Evolutionary conservation across 306 rosid genomes (phyloP).

Genomic region (Rubus parviflorus): DNA sequence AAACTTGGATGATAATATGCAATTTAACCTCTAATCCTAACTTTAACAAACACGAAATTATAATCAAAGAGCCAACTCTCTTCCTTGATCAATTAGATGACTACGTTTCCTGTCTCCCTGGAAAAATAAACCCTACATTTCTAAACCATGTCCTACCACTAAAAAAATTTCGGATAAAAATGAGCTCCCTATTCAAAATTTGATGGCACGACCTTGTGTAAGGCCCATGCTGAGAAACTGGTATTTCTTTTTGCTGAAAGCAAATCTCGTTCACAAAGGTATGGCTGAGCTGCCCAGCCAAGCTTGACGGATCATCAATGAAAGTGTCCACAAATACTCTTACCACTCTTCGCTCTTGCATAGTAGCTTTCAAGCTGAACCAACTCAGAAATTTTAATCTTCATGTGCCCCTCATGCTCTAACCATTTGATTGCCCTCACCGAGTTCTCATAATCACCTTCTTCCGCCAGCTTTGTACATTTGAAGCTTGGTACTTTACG

Average conservation of each 20-base stretch:
- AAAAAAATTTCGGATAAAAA: background rate
- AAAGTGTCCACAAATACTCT: constrained; percentile 77
- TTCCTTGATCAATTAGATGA: background rate
- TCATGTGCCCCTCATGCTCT: constrained; percentile 67
- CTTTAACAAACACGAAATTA: background rate
- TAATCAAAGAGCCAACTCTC: background rate
- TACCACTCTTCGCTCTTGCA: constrained; percentile 80
- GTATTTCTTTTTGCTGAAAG: constrained; percentile 42
- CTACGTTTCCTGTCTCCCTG: background rate
- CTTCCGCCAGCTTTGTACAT: constrained; percentile 49
- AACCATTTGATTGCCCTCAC: constrained; percentile 75
- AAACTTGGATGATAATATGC: background rate
- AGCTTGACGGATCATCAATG: constrained; percentile 81
- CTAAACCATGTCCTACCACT: constrained; percentile 20
- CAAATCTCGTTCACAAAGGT: constrained; percentile 72
- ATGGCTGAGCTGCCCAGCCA: constrained; percentile 79
- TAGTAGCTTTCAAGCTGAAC: constrained; percentile 88
- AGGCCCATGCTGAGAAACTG: constrained; percentile 29
- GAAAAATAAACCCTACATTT: background rate
- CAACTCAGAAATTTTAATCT: constrained; percentile 74
- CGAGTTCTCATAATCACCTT: constrained; percentile 68
- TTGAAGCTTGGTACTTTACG: constrained; percentile 32
- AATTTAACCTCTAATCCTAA: background rate
- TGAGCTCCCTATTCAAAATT: constrained; percentile 20
- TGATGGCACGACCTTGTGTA: constrained; percentile 39